Evolutionary conservation across 2,329 filamentous ascomycete genomes (phyloP), one percentile per base, ranked within the genome.

Genomic region (Hymenoscyphus occultus): DNA sequence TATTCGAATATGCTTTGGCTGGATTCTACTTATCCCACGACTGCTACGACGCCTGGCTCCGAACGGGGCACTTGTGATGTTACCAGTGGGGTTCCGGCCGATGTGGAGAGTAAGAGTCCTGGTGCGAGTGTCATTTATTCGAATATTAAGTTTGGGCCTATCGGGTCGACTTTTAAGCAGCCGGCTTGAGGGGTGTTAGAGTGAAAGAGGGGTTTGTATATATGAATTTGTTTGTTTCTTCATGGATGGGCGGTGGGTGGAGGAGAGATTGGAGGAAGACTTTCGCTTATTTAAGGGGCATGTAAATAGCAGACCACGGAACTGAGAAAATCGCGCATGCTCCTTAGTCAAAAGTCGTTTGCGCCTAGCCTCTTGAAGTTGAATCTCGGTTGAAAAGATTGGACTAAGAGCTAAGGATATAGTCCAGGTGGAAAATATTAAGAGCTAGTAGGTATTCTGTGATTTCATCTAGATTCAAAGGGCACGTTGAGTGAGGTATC

Each of bases 1-100:
- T 77, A 83, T 66, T 78, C 84, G 73, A 83, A 88, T 78, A 91
- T 92, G 88, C 83, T 89, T 72, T 92, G 90, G 90, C 84, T 92
- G 71, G 89, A 92, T 80, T 85, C 84, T 67, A 83, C 79, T 74
- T 89, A 84, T 80, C 88, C 88, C 59, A 79, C 80, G 66, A 74
- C 77, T 67, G 71, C 78, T 39, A 80, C 78, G 61, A 69, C 66
- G 1, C 79, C 79, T 39, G 86, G 86, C 69, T 76, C 79, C 64
- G 77, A 78, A 54, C 84, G 86, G 72, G 86, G 86, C 63, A 77
- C 79, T 42, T 89, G 86, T 76, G 64, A 80, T 60, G 80, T 79
- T 58, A 77, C 74, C 69, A 83, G 83, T 22, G 86, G 86, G 56
- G 79, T 77, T 39, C 85, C 85, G 32, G 64, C 73, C 39, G 79